These are phyloP conservation scores for Deuterostichococcus epilithicus DNA, from an alignment of 139 green algal genomes.

Conservation along the genomic window DNA sequence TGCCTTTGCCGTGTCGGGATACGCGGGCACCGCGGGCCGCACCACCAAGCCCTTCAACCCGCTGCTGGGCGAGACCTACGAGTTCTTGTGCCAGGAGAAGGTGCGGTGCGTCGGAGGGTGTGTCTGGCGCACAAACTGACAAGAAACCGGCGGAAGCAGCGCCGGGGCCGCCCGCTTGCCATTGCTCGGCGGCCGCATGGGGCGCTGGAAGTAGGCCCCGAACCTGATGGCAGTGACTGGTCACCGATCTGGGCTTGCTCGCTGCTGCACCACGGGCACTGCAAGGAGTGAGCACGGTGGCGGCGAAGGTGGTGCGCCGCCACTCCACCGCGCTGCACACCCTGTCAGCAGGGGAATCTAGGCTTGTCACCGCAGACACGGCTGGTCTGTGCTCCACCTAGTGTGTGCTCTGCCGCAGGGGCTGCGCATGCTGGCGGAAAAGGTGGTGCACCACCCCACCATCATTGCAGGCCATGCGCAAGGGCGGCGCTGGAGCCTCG, in stretches of 20 bases:
- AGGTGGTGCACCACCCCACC: conserved; percentile 74
- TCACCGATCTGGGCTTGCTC: too few species aligned
- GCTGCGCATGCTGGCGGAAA: not conserved
- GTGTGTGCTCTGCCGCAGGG: conserved; percentile 14
- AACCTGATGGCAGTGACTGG: too few species aligned
- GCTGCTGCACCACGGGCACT: too few species aligned
- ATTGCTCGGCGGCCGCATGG: too few species aligned
- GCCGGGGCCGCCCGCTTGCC: too few species aligned
- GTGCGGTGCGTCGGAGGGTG: too few species aligned
- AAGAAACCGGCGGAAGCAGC: too few species aligned
- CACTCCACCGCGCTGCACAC: not conserved
- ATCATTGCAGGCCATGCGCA: conserved; percentile 62
- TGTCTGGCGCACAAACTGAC: too few species aligned
- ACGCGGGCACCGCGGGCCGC: conserved; percentile 45
- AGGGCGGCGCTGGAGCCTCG: conserved; percentile 59
- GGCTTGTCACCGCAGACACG: too few species aligned
- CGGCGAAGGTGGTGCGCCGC: conserved; percentile 54
- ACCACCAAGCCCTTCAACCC: conserved; percentile 74
- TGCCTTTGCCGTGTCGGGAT: conserved; percentile 72
- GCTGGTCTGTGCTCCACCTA: too few species aligned
- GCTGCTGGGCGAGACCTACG: conserved; percentile 74
- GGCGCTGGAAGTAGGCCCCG: too few species aligned
- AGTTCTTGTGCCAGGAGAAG: conserved; percentile 58
- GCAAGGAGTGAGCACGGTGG: conserved; percentile 28
- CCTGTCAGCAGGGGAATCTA: too few species aligned